phyloP scores from a whole-genome alignment of 495 filamentous ascomycete genomes.

The Aspergillus ostianus region DNA sequence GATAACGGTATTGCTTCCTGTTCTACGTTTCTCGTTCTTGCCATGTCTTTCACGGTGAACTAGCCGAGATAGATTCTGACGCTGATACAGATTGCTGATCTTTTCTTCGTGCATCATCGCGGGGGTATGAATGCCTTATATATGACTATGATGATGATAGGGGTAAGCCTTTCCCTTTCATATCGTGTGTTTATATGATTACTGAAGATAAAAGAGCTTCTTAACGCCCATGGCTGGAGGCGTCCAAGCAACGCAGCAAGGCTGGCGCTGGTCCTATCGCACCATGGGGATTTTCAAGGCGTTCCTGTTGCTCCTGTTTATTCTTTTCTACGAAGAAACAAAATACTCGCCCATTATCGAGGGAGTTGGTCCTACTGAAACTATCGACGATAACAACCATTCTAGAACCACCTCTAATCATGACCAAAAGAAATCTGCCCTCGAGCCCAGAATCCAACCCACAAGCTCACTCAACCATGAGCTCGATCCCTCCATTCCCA shows the following conservation, averaged over 20 bases:
- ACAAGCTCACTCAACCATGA: conserved; percentile 17
- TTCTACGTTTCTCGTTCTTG: not conserved
- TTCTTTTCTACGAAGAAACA: conserved; percentile 35
- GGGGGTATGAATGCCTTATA: conserved; percentile 38
- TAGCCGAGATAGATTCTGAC: not conserved
- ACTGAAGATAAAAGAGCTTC: conserved; percentile 24
- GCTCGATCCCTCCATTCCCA: conserved; percentile 27
- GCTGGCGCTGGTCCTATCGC: conserved; percentile 33
- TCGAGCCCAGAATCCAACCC: conserved; percentile 8
- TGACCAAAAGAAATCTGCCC: conserved; percentile 9
- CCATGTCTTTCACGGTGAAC: not conserved
- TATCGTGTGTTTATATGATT: not conserved
- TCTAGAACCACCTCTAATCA: conserved; percentile 6
- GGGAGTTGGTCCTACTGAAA: conserved; percentile 6
- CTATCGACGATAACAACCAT: conserved; percentile 9
- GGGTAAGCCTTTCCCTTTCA: conserved; percentile 20
- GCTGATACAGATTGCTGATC: conserved; percentile 32
- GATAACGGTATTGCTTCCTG: conserved; percentile 27
- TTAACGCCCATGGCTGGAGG: conserved; percentile 37
- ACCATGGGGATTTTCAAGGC: conserved; percentile 32
- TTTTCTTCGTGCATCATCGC: conserved; percentile 40
- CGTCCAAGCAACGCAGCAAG: conserved; percentile 28
- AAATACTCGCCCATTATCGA: conserved; percentile 29
- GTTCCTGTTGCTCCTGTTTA: conserved; percentile 27
- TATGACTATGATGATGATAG: conserved; percentile 37